A percentile compares a stretch with the other conserved stretches of the same genome.
Conservation (phyloP, 345 rosid genomes). For the Orychophragmus violaceus region DNA sequence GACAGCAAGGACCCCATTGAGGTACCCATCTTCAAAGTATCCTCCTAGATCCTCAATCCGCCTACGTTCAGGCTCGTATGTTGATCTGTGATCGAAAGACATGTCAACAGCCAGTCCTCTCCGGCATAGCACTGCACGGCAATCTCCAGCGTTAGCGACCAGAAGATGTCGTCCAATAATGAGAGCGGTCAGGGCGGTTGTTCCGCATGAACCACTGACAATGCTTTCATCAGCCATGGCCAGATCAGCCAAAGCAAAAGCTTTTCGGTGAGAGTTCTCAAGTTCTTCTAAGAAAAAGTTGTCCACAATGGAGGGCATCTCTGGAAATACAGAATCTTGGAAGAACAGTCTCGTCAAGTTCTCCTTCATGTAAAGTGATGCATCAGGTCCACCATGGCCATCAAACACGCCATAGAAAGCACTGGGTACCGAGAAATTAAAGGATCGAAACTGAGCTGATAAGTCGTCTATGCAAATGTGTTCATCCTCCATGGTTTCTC, state of each 20-base stretch:
- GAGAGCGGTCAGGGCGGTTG: conserved; percentile 79
- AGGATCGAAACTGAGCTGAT: conserved; percentile 47
- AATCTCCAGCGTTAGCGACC: conserved; percentile 95
- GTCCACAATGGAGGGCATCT: conserved; percentile 17
- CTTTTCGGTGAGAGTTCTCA: conserved; percentile 55
- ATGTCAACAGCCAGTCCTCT: conserved; percentile 54
- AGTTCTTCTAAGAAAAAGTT: conserved; percentile 35
- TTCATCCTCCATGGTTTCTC: conserved; percentile 74
- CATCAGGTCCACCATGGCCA: conserved; percentile 85
- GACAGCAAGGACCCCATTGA: conserved; percentile 67
- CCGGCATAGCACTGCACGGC: conserved; percentile 72
- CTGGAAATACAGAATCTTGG: conserved; percentile 69
- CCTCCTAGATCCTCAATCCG: conserved; percentile 71
- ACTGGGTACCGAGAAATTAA: conserved; percentile 35
- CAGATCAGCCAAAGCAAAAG: conserved; percentile 67
- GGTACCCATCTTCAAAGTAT: conserved; percentile 52
- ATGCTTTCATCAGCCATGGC: conserved; percentile 50
- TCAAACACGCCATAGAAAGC: conserved; percentile 85
- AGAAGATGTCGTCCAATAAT: conserved; percentile 65
- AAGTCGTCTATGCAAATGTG: conserved; percentile 66
- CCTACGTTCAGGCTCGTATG: conserved; percentile 45
- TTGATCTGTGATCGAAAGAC: conserved; percentile 76
- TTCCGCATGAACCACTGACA: conserved; percentile 61
- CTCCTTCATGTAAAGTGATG: conserved; percentile 67
- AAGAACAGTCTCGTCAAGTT: conserved; percentile 73